A percentile compares a stretch with the other conserved stretches of the same genome.
Evolutionary conservation across 495 filamentous ascomycete genomes (phyloP).

Genomic region (Hyaloscypha variabilis): DNA sequence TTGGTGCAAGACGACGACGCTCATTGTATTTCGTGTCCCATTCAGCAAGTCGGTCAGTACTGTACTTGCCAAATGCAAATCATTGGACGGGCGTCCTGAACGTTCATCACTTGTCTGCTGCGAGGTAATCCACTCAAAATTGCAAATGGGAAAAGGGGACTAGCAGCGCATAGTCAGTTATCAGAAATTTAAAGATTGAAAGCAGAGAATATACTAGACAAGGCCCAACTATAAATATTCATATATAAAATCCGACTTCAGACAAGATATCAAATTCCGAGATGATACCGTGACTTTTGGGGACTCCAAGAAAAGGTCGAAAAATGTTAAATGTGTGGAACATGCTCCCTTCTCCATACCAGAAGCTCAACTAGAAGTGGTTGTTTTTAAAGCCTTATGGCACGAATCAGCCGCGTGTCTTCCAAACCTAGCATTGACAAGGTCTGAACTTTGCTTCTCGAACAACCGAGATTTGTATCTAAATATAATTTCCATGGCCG

Average conservation of each 20-base stretch:
- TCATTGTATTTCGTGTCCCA: background rate
- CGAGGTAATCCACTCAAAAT: background rate
- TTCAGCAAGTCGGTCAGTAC: background rate
- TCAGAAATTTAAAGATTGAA: background rate
- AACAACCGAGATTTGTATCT: background rate
- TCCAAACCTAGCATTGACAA: background rate
- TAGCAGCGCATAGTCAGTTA: background rate
- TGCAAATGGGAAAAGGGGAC: too few species aligned
- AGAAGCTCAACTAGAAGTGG: background rate
- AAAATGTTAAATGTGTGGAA: background rate
- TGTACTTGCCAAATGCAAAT: constrained; percentile 8
- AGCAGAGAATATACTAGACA: background rate
- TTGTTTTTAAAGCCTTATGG: background rate
- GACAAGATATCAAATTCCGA: background rate
- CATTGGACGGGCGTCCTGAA: background rate
- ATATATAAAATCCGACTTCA: background rate
- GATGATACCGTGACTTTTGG: background rate
- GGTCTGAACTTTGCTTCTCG: background rate
- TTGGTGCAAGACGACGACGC: background rate
- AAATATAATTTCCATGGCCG: background rate
- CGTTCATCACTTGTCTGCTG: constrained; percentile 9
- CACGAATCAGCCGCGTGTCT: background rate
- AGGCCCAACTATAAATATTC: background rate
- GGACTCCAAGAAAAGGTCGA: background rate
- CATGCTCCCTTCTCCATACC: background rate